Conservation (phyloP, 2,329 filamentous ascomycete species). For the Neofusicoccum parvum region DNA sequence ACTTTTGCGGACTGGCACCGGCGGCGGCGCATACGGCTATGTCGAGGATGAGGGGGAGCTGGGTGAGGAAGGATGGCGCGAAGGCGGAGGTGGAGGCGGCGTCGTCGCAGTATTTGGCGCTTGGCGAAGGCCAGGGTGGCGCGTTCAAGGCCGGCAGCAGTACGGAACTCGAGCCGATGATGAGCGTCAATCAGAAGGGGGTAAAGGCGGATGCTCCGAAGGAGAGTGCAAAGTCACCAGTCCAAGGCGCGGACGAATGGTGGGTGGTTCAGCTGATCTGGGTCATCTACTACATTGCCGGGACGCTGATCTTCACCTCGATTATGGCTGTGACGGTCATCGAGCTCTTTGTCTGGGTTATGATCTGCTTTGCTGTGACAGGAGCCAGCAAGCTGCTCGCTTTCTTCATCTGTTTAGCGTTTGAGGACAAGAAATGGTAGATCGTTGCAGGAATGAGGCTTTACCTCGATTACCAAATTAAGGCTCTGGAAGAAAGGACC, state of each 20-base stretch:
- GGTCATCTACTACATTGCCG: slow-evolving; percentile 37
- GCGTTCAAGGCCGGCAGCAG: no score
- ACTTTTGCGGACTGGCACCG: slow-evolving; percentile 29
- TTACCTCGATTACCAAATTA: no score
- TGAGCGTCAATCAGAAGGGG: no score
- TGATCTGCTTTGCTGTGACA: slow-evolving; percentile 27
- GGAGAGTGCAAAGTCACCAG: slow-evolving; percentile 11
- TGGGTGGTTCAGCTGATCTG: slow-evolving; percentile 36
- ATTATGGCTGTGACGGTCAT: slow-evolving; percentile 39
- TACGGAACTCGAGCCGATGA: no score
- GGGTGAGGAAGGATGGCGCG: no score
- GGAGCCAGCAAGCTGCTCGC: slow-evolving; percentile 33
- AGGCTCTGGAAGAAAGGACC: no score
- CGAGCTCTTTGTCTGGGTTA: slow-evolving; percentile 36
- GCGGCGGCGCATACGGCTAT: slow-evolving; percentile 19
- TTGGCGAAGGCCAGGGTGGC: no score
- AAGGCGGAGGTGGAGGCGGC: no score
- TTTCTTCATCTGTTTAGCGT: slow-evolving; percentile 39
- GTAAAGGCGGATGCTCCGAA: no score
- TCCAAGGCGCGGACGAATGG: slow-evolving; percentile 33
- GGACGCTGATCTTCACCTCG: slow-evolving; percentile 35
- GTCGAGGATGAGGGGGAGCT: no score
- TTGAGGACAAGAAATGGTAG: not conserved
- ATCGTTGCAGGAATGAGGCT: no score
- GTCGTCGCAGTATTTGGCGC: no score